Evolutionary conservation across 2,329 filamentous ascomycete species (phyloP).

Genomic region (Macrophomina pseudophaseolina): DNA sequence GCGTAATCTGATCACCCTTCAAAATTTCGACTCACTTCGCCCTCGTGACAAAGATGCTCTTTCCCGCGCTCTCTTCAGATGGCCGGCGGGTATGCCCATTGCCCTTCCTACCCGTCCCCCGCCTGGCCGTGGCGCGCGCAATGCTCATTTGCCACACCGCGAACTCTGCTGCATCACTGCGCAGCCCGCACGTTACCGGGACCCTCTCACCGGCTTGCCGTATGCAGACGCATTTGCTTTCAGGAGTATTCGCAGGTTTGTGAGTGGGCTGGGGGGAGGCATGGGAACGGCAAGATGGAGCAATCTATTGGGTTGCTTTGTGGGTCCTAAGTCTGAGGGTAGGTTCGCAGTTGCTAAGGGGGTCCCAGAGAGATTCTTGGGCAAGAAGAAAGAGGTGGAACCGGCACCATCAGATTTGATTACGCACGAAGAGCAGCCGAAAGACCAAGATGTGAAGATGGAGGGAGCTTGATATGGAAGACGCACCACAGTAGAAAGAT

Average conservation of each 20-base stretch:
- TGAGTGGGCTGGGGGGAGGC: conserved; percentile 55
- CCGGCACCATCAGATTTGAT: background rate
- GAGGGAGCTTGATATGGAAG: background rate
- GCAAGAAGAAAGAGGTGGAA: conserved; percentile 11
- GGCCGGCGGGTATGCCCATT: conserved; percentile 40
- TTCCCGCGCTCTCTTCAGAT: conserved; percentile 38
- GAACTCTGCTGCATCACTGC: conserved; percentile 82
- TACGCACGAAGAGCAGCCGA: conserved; percentile 3
- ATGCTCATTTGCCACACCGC: conserved; percentile 39
- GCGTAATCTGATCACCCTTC: conserved; percentile 64
- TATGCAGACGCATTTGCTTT: conserved; percentile 83
- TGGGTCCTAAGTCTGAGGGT: conserved; percentile 59
- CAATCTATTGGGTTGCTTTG: conserved; percentile 78
- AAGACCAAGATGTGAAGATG: conserved; percentile 17
- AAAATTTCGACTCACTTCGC: conserved; percentile 50
- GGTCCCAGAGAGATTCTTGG: conserved; percentile 76
- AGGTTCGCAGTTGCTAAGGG: conserved; percentile 69
- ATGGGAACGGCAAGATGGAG: conserved; percentile 86
- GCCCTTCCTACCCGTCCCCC: conserved; percentile 51
- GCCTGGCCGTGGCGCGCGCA: conserved; percentile 55
- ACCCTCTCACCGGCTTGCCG: conserved; percentile 81
- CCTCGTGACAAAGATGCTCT: conserved; percentile 31
- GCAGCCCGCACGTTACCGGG: conserved; percentile 78
- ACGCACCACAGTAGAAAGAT: background rate
- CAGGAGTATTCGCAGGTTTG: conserved; percentile 70